These are phyloP conservation scores for Pyrenula aspistea DNA, from an alignment of 495 filamentous ascomycete genomes.

Conservation along the genomic window DNA sequence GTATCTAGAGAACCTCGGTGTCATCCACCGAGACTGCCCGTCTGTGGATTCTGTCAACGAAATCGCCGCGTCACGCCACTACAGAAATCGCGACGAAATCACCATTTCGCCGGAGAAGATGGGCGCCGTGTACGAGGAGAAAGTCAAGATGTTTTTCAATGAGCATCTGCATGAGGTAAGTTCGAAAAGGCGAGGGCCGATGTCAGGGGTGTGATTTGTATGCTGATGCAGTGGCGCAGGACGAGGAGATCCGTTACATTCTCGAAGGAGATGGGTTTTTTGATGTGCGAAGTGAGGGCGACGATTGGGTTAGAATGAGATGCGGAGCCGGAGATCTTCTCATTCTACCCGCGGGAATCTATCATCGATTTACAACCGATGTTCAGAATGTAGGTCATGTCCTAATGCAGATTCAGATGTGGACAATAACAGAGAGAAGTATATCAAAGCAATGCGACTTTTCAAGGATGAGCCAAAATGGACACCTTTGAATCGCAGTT, in stretches of 20 bases:
- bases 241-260: conserved; percentile 98
- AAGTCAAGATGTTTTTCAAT: conserved; percentile 84
- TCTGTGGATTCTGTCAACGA: conserved; percentile 51
- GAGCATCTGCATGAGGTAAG: conserved; percentile 78
- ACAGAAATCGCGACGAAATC: conserved; percentile 93
- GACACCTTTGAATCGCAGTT: conserved; percentile 80
- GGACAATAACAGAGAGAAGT: conserved; percentile 39
- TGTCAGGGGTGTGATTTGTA: no score
- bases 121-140: conserved; percentile 70
- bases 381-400: conserved; percentile 61
- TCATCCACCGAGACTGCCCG: conserved; percentile 62
- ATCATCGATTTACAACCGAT: conserved; percentile 94
- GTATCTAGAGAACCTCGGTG: conserved; percentile 62
- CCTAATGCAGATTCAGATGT: neutral
- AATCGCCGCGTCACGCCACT: conserved; percentile 63
- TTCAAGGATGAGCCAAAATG: conserved; percentile 99
- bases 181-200: no score
- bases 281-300: conserved; percentile 61
- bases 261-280: conserved; percentile 85
- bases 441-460: conserved; percentile 88
- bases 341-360: conserved; percentile 91
- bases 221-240: no score
- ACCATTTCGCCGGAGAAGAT: conserved; percentile 77
- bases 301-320: conserved; percentile 79
- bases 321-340: conserved; percentile 64